phyloP scores from a whole-genome alignment of 106 monocot species.

The Platanthera zijinensis region DNA sequence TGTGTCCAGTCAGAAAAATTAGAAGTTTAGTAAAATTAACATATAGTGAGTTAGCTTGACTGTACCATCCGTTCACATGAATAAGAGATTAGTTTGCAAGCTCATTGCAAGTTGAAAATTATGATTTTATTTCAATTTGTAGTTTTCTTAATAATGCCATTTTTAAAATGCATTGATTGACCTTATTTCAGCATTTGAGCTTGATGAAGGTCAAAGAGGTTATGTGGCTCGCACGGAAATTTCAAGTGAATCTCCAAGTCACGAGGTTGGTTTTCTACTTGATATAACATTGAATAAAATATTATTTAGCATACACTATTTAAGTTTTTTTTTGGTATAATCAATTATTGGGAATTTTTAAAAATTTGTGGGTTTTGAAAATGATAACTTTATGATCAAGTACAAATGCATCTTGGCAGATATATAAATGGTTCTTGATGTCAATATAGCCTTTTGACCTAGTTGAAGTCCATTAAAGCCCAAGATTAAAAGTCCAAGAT shows the following conservation, averaged over 20 bases:
- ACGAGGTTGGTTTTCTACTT: conserved; percentile 32
- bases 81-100: neutral
- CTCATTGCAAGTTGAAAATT: neutral
- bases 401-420: neutral
- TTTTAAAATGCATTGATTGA: conserved; percentile 3
- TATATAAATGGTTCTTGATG: neutral
- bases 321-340: neutral
- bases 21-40: conserved; percentile 1
- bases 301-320: neutral
- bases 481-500: too few relatives aligned
- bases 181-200: conserved; percentile 22
- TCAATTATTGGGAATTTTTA: neutral
- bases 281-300: neutral
- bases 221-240: conserved; percentile 13
- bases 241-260: conserved; percentile 15
- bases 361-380: neutral
- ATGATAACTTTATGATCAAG: neutral
- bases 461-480: neutral
- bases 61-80: neutral
- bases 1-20: neutral
- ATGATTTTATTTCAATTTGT: neutral
- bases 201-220: conserved; percentile 20
- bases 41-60: neutral
- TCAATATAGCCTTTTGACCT: neutral
- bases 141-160: neutral